A percentile compares a stretch with the other conserved stretches of the same genome.
Conservation (phyloP, 108 stramenopile genomes). For the Cyclotella atomus region DNA sequence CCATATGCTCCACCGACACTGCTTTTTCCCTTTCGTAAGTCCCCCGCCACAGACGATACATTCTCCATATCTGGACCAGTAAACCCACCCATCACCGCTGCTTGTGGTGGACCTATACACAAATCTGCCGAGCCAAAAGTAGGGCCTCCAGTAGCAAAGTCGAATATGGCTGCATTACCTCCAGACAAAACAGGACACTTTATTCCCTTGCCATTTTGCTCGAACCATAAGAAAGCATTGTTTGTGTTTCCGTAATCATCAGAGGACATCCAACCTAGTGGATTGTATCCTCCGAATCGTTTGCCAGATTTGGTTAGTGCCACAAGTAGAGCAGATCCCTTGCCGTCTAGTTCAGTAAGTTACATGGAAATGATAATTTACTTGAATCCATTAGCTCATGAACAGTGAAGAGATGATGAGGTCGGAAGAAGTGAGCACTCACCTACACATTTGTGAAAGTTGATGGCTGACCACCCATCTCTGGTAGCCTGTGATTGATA, state of each 20-base stretch:
- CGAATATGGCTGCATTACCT: slow-evolving; percentile 80
- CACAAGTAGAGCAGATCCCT: slow-evolving; percentile 77
- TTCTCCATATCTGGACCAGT: slow-evolving; percentile 84
- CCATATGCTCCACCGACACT: slow-evolving; percentile 67
- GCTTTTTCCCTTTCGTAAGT: slow-evolving; percentile 56
- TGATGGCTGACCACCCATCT: slow-evolving; percentile 80
- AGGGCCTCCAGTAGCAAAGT: slow-evolving; percentile 81
- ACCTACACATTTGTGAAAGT: slow-evolving; percentile 73
- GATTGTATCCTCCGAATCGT: slow-evolving; percentile 78
- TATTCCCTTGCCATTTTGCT: slow-evolving; percentile 26
- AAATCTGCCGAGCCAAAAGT: slow-evolving; percentile 79
- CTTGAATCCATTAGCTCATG: no score
- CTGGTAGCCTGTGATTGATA: slow-evolving; percentile 47
- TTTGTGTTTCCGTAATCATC: slow-evolving; percentile 77
- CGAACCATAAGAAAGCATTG: slow-evolving; percentile 78
- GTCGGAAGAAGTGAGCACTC: no score
- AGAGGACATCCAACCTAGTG: slow-evolving; percentile 74
- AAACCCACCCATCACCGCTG: slow-evolving; percentile 86
- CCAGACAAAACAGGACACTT: slow-evolving; percentile 62
- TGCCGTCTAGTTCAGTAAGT: slow-evolving; percentile 35
- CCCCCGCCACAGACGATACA: slow-evolving; percentile 56
- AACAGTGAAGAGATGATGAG: no score
- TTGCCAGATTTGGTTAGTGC: slow-evolving; percentile 54
- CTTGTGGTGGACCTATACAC: slow-evolving; percentile 67
- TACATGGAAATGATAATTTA: not conserved